These are phyloP conservation scores for Paratinospora sagittata DNA, from an alignment of 164 flowering plant genomes.

Conservation along the genomic window DNA sequence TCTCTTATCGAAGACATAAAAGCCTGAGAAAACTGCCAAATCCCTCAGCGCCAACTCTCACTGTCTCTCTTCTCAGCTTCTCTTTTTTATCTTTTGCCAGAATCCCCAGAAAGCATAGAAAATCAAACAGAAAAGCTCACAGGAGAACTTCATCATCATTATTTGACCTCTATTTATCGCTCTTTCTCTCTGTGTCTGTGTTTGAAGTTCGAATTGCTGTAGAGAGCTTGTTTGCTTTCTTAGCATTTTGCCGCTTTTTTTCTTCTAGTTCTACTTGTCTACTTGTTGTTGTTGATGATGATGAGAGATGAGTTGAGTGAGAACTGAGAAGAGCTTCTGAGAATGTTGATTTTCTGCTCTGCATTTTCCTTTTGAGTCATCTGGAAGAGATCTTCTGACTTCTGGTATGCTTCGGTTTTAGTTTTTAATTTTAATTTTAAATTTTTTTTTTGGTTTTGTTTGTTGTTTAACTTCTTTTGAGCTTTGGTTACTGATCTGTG, in stretches of 20 bases:
- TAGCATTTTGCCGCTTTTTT: background rate
- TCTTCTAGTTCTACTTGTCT: too few species aligned
- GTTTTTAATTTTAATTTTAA: too few species aligned
- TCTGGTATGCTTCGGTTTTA: background rate
- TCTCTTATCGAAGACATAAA: background rate
- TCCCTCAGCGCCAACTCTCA: background rate
- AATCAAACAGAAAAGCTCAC: background rate
- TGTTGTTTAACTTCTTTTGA: background rate
- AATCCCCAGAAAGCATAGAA: background rate
- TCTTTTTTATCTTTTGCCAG: background rate
- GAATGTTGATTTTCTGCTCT: background rate
- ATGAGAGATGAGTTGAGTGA: background rate
- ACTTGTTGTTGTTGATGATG: too few species aligned
- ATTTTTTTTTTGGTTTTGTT: background rate
- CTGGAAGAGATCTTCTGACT: slow-evolving; percentile 5
- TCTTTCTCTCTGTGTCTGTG: background rate
- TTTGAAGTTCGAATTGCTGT: background rate
- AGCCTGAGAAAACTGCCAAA: background rate
- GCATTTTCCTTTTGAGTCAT: background rate
- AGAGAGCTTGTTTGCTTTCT: background rate
- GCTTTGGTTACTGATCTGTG: background rate
- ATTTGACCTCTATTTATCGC: background rate
- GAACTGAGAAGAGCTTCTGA: background rate
- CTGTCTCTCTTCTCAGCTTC: background rate
- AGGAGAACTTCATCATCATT: background rate